Evolutionary conservation across 75 land plant species (phyloP).

Genomic region (Pseudotsuga menziesii): DNA sequence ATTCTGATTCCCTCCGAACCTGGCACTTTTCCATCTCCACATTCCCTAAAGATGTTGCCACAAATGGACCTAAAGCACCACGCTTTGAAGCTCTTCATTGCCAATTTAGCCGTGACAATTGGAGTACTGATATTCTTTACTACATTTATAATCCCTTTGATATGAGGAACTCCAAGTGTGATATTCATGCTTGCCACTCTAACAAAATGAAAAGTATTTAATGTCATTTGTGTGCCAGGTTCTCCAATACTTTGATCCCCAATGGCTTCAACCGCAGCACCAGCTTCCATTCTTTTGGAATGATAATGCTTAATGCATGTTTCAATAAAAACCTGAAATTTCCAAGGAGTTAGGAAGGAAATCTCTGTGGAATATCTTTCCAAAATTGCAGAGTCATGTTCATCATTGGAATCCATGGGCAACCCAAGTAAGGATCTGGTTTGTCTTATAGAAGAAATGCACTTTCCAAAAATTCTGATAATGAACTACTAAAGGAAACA

Average conservation of each 20-base stretch:
- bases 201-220: conserved; percentile 98
- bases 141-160: no score
- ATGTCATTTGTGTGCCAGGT: conserved; percentile 98
- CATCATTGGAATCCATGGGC: conserved; percentile 17
- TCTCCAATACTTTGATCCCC: conserved; percentile 99
- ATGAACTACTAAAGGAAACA: conserved; percentile 28
- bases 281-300: conserved; percentile 71
- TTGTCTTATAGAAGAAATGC: conserved; percentile 11
- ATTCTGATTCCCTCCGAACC: neutral
- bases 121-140: no score
- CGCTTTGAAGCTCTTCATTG: conserved; percentile 6
- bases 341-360: conserved; percentile 65
- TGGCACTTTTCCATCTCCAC: conserved; percentile 4
- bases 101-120: no score
- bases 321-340: conserved; percentile 68
- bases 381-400: conserved; percentile 5
- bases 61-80: neutral
- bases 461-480: conserved; percentile 33
- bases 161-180: no score
- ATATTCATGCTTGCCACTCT: conserved; percentile 95
- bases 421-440: conserved; percentile 42
- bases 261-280: conserved; percentile 96
- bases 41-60: neutral
- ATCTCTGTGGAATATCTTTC: conserved; percentile 51
- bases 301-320: conserved; percentile 71